phyloP scores from a whole-genome alignment of 139 green algal genomes.

The Chlorella sp. region DNA sequence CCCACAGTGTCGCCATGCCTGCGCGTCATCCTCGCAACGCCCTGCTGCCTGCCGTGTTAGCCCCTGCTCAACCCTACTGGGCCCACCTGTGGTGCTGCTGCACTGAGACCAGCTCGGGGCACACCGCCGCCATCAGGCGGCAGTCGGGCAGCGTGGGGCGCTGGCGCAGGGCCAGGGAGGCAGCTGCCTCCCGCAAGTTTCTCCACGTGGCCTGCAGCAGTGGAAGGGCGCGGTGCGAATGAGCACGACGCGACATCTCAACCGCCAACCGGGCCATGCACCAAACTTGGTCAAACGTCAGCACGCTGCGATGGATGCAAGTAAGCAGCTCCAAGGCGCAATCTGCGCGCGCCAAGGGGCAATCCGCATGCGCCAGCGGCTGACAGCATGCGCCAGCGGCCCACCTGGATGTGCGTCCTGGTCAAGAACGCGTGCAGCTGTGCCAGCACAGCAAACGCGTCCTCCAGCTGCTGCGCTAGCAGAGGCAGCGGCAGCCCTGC shows the following conservation, averaged over 20 bases:
- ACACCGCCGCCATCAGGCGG: constrained; percentile 51
- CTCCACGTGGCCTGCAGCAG: constrained; percentile 36
- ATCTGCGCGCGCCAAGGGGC: no score
- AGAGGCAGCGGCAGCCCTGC: constrained; percentile 62
- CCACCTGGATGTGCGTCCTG: constrained; percentile 62
- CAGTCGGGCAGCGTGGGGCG: constrained; percentile 39
- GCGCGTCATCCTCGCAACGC: no score
- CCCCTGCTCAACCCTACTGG: no score
- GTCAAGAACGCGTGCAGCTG: constrained; percentile 62
- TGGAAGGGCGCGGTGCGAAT: no score
- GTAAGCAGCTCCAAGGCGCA: no score
- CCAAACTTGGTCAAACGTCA: no score
- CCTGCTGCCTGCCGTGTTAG: no score
- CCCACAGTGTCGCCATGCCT: no score
- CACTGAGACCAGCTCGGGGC: constrained; percentile 49
- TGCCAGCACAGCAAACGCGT: constrained; percentile 48
- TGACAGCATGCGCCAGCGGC: background rate
- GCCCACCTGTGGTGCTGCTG: constrained; percentile 33
- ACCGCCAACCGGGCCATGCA: no score
- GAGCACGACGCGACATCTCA: no score
- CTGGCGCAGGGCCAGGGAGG: constrained; percentile 20
- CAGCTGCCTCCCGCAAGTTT: constrained; percentile 24
- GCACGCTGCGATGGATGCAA: no score
- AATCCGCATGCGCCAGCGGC: no score
- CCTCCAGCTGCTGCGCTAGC: constrained; percentile 41